Conservation (phyloP, 73 alveolate species). For the Paramecium sonneborni region DNA sequence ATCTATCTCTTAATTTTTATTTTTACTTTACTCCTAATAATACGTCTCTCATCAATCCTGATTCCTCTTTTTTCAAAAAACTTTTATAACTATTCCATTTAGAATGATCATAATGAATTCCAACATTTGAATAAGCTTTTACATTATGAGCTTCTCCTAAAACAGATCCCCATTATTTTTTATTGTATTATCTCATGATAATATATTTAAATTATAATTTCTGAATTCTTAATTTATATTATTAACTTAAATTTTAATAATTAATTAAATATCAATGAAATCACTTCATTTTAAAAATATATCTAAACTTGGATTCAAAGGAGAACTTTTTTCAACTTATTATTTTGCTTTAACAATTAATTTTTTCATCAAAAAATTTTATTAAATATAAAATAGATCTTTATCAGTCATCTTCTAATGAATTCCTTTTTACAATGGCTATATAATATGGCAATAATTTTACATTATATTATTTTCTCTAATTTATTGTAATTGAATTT, state of each 20-base stretch:
- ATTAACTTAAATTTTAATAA: no score
- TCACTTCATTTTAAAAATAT: not conserved
- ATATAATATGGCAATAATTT: not conserved
- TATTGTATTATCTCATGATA: no score
- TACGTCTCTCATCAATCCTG: not conserved
- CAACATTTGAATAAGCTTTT: not conserved
- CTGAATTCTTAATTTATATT: no score
- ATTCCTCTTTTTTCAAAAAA: not conserved
- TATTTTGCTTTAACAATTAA: not conserved
- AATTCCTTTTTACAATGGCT: not conserved
- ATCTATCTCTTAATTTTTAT: not conserved
- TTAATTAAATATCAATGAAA: not conserved
- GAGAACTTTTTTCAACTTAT: not conserved
- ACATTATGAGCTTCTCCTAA: slow-evolving; percentile 26
- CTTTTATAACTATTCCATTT: not conserved
- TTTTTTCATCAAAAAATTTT: not conserved
- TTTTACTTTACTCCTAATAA: slow-evolving; percentile 12
- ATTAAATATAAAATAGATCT: not conserved
- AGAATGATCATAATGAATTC: not conserved
- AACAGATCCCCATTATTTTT: not conserved
- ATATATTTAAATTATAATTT: no score
- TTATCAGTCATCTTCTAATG: slow-evolving; percentile 16
- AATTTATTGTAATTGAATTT: not conserved
- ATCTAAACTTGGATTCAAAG: not conserved
- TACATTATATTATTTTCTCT: not conserved